These are phyloP conservation scores for Maudiozyma saulgeensis DNA, from an alignment of 805 yeast species.

Conservation along the genomic window DNA sequence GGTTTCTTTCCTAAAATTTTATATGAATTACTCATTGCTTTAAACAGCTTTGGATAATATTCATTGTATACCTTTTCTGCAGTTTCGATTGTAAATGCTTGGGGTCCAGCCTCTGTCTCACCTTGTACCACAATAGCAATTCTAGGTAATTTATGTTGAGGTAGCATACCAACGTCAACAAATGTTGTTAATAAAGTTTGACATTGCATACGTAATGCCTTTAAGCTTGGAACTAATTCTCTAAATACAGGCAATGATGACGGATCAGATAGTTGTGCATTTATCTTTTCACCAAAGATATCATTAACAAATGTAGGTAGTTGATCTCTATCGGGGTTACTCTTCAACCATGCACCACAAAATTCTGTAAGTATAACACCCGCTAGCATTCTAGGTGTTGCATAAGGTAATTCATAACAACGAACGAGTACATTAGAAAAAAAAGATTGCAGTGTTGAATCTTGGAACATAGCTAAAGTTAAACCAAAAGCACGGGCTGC, in stretches of 20 bases:
- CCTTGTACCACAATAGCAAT: slow-evolving; percentile 89
- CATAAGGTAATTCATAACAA: slow-evolving; percentile 50
- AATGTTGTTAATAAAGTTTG: slow-evolving; percentile 72
- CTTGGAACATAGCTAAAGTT: slow-evolving; percentile 42
- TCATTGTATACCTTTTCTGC: slow-evolving; percentile 64
- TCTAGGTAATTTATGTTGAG: slow-evolving; percentile 64
- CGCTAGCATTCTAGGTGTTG: slow-evolving; percentile 70
- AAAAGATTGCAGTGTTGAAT: slow-evolving; percentile 32
- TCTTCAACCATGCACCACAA: slow-evolving; percentile 28
- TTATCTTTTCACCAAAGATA: slow-evolving; percentile 30
- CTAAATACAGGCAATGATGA: slow-evolving; percentile 46
- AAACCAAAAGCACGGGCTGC: slow-evolving; percentile 72
- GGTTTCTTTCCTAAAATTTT: slow-evolving; percentile 64
- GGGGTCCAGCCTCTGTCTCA: slow-evolving; percentile 87
- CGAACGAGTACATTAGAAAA: slow-evolving; percentile 30
- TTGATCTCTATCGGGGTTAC: slow-evolving; percentile 5
- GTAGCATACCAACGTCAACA: slow-evolving; percentile 63
- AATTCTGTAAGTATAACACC: slow-evolving; percentile 67
- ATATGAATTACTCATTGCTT: slow-evolving; percentile 53
- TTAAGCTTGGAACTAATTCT: slow-evolving; percentile 78
- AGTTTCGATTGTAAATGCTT: slow-evolving; percentile 72
- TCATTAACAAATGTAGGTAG: slow-evolving; percentile 26
- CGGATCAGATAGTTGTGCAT: slow-evolving; percentile 25
- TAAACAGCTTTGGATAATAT: slow-evolving; percentile 55
- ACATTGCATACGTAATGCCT: slow-evolving; percentile 80